Percentiles rank a stretch among this genome's conserved stretches.
phyloP scores from a whole-genome alignment of 345 rosid genomes.

The Laguncularia racemosa region DNA sequence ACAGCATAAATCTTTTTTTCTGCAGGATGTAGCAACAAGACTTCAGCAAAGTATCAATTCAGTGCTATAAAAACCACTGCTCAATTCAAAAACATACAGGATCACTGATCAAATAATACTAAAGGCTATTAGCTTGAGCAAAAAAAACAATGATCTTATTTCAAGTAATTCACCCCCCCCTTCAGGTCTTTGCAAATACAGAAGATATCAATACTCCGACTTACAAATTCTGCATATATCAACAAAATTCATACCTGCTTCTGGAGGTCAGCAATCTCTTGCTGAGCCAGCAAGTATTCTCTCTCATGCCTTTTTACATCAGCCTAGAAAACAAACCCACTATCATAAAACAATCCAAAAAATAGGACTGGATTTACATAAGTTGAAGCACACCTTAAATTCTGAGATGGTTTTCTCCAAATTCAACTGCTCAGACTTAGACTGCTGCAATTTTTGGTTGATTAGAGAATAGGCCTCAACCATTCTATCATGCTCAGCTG shows the following conservation, averaged over 20 bases:
- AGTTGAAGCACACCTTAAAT: conserved; percentile 47
- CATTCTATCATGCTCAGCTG: conserved; percentile 91
- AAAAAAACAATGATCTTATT: too few relatives aligned
- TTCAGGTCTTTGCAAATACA: too few relatives aligned
- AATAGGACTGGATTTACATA: conserved; percentile 7
- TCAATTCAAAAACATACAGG: too few relatives aligned
- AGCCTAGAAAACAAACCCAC: conserved; percentile 35
- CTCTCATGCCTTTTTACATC: conserved; percentile 80
- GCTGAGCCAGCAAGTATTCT: conserved; percentile 52
- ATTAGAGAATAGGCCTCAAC: conserved; percentile 67
- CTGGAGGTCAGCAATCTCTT: conserved; percentile 80
- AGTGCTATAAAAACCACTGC: too few relatives aligned
- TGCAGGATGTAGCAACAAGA: too few relatives aligned
- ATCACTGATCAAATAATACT: too few relatives aligned
- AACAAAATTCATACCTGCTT: conserved; percentile 44
- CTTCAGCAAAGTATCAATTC: too few relatives aligned
- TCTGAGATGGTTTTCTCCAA: conserved; percentile 66
- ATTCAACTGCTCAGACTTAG: conserved; percentile 55
- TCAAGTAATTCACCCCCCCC: too few relatives aligned
- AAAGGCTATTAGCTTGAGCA: too few relatives aligned
- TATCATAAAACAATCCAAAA: background rate
- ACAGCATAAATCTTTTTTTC: too few relatives aligned
- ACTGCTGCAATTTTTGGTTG: conserved; percentile 68
- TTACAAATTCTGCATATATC: background rate
- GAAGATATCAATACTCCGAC: too few relatives aligned